Base-by-base conservation (phyloP, 2,329 filamentous ascomycete genomes). In the Aspergillus clavatus region DNA sequence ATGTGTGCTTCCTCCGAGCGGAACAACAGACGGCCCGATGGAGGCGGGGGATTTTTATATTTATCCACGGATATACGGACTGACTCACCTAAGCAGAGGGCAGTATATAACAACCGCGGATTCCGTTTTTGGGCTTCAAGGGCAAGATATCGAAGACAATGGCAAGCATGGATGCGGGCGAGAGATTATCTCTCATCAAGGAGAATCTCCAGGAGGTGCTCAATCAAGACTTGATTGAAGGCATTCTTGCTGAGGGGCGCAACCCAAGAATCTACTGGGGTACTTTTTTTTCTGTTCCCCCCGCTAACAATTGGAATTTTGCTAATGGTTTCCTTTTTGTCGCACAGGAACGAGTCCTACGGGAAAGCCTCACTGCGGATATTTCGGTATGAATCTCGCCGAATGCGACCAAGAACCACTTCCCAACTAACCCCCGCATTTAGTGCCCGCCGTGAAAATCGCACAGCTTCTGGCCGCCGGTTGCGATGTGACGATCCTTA, bases 321-420 rank as follows among this genome's bases (percentile, higher is more conserved):
- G 46, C 43, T 50, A 14, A 48, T 24, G 1, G 36, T 38, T 38
- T 36, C 46, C 19, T 27, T 18, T 39, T 38, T 29, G n/a, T 24
- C n/a, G 11, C 6, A 39, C 38, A 55, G 59, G 52, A 33, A 91
- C 86, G 29, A 87, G 87, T 14, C 89, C 88, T 12, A 94, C 89
- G 0, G 89, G 89, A n/a, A 79, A 84, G 48, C 89, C 89, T 43
- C 90, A 96, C 68, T 87, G 82, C 65, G 90, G 88, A 56, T 95
- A 95, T 77, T 87, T 95, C 24, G 38, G 41, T 48, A 41, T 26
- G 28, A 29, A 24, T 12, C 22, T 7, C 35, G 7, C 18, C 12
- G 14, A 16, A 41, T 22, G 35, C 23, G 14, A 33, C 19, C 4
- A 8, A 35, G 19, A 21, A 2, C 31, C 21, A n/a, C n/a, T n/a